A percentile compares a stretch with the other conserved stretches of the same genome.
Conservation (phyloP, 306 rosid genomes). For the Rosa rugosa region DNA sequence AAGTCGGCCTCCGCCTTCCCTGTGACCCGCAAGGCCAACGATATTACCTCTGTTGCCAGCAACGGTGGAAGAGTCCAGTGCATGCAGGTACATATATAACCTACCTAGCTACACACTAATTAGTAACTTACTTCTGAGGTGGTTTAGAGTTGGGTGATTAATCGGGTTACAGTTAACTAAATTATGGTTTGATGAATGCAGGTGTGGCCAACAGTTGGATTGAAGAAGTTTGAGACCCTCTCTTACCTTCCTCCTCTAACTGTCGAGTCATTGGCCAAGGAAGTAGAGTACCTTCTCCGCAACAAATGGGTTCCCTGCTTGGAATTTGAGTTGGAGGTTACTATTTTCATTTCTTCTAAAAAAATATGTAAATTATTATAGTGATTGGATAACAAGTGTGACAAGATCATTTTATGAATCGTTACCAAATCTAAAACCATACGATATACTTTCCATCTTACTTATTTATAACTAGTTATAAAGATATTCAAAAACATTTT, state of each 20-base stretch:
- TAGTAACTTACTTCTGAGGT: background rate
- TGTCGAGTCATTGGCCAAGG: background rate
- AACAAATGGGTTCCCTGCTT: slow-evolving; percentile 72
- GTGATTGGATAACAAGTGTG: background rate
- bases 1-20: slow-evolving; percentile 60
- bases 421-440: background rate
- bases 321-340: slow-evolving; percentile 61
- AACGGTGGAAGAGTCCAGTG: slow-evolving; percentile 76
- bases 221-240: slow-evolving; percentile 80
- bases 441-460: background rate
- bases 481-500: background rate
- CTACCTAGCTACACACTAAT: background rate
- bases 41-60: slow-evolving; percentile 63
- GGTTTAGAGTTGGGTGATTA: background rate
- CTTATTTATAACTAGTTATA: background rate
- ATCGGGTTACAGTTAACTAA: background rate
- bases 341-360: too few species aligned
- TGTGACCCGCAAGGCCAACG: slow-evolving; percentile 55
- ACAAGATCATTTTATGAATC: background rate
- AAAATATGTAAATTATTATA: background rate
- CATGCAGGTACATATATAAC: slow-evolving; percentile 45
- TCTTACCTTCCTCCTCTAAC: slow-evolving; percentile 67
- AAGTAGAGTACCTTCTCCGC: slow-evolving; percentile 60
- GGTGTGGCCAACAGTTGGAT: slow-evolving; percentile 80
- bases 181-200: slow-evolving; percentile 13